Evolutionary conservation across 2,329 filamentous ascomycete genomes (phyloP), one percentile per base, ranked within the genome.

Genomic region (Paecilomyces formosus): DNA sequence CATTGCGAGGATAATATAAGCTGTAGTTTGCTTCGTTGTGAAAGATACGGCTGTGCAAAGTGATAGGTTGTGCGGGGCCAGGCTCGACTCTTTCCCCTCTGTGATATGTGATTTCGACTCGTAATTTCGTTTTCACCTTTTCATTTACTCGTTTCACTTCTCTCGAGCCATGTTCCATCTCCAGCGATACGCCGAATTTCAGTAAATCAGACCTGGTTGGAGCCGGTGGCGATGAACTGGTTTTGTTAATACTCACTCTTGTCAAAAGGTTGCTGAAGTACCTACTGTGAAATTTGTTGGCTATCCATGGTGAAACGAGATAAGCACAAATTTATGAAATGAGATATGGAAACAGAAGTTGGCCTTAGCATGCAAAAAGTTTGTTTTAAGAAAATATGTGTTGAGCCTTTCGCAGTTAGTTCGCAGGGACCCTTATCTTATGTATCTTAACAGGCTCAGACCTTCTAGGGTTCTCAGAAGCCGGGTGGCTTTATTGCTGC

Each of bases 341-440:
- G 24, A 26, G 24, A 26, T 6, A 26, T n/a, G 6, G 24, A 26
- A 26, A 26, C 3, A 26, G 24, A 26, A 26, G 24, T 1, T 3
- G 2, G 24, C 2, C 1, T 26, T 6, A 4, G 24, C 1, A 26
- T 26, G 24, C 24, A n/a, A n/a, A n/a, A n/a, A n/a, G n/a, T 6
- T 26, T 1, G 24, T 26, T 26, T 26, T 2, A 26, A 26, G 24
- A 26, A 26, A 26, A 3, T 3, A 26, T 26, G 24, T 3, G 24
- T 26, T 3, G 1, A 26, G 2, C 2, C 1, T 26, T 26, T 26
- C 6, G 24, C 24, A n/a, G n/a, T n/a, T n/a, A n/a, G n/a, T n/a
- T 26, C 24, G 2, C 54, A n/a, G 53, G 54, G 30, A 58, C 61
- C 55, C 60, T 33, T 53, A 57, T 56, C 60, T 33, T 53, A 57